A percentile compares a stretch with the other conserved stretches of the same genome.
These are phyloP conservation scores for Endoconidiophora laricicola DNA, from an alignment of 2,329 filamentous ascomycete genomes.

Conservation along the genomic window DNA sequence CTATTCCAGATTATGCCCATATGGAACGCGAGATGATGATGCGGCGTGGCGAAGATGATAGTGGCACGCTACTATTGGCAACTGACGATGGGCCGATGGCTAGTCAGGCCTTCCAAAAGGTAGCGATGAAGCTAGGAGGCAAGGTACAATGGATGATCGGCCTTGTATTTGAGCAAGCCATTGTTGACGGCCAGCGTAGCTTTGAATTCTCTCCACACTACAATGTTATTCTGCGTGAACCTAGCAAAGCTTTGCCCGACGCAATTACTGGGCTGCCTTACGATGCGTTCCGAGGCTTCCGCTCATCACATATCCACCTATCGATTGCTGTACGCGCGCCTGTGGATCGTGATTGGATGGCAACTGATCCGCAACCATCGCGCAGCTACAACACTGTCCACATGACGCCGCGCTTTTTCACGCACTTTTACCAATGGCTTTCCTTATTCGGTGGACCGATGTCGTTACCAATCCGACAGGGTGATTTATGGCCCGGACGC, in stretches of 20 bases:
- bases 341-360: conserved; percentile 69
- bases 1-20: conserved; percentile 82
- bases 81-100: background rate
- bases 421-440: conserved; percentile 97
- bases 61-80: background rate
- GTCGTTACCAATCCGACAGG: conserved; percentile 87
- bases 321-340: conserved; percentile 85
- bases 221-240: conserved; percentile 70
- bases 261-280: conserved; percentile 39
- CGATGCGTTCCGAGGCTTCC: conserved; percentile 91
- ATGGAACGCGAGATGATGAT: conserved; percentile 54
- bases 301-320: conserved; percentile 90
- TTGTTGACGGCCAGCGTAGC: conserved; percentile 53
- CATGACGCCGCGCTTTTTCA: conserved; percentile 88
- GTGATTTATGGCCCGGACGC: conserved; percentile 72
- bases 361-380: conserved; percentile 57
- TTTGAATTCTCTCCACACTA: conserved; percentile 91
- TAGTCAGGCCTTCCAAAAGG: conserved; percentile 79
- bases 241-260: conserved; percentile 50
- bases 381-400: conserved; percentile 94
- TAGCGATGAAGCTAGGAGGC: conserved; percentile 94
- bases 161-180: conserved; percentile 76
- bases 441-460: conserved; percentile 88
- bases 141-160: conserved; percentile 88
- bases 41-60: conserved; percentile 34